phyloP scores from a whole-genome alignment of 345 rosid genomes.

The Eucalyptus regnans region DNA sequence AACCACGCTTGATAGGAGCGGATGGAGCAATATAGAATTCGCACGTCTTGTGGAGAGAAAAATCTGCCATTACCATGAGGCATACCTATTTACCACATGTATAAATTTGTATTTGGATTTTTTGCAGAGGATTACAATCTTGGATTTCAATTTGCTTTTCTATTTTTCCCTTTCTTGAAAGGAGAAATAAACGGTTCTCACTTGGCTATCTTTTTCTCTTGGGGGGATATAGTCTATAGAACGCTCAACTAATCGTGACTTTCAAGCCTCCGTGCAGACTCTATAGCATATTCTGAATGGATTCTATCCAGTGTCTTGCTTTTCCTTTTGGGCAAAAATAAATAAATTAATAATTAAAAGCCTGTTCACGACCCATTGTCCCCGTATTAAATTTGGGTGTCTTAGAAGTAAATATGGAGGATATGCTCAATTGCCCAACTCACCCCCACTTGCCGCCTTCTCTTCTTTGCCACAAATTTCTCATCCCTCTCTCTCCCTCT shows the following conservation, averaged over 20 bases:
- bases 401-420: not conserved
- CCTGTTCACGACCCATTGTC: not conserved
- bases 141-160: not conserved
- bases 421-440: not conserved
- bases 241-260: not conserved
- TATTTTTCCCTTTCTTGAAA: not conserved
- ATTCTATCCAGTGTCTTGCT: not conserved
- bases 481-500: not conserved
- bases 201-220: not conserved
- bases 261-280: not conserved
- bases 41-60: not conserved
- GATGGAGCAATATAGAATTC: not conserved
- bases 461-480: not conserved
- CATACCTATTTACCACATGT: not conserved
- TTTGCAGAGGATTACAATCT: not conserved
- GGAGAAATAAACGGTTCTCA: not conserved
- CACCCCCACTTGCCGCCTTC: not conserved
- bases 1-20: not conserved
- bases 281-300: not conserved
- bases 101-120: not conserved
- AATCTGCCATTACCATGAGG: not conserved
- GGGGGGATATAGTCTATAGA: not conserved
- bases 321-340: not conserved
- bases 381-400: not conserved
- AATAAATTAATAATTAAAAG: not conserved